phyloP scores from a whole-genome alignment of 768 basidiomycete species.

The Boletus bicolor region DNA sequence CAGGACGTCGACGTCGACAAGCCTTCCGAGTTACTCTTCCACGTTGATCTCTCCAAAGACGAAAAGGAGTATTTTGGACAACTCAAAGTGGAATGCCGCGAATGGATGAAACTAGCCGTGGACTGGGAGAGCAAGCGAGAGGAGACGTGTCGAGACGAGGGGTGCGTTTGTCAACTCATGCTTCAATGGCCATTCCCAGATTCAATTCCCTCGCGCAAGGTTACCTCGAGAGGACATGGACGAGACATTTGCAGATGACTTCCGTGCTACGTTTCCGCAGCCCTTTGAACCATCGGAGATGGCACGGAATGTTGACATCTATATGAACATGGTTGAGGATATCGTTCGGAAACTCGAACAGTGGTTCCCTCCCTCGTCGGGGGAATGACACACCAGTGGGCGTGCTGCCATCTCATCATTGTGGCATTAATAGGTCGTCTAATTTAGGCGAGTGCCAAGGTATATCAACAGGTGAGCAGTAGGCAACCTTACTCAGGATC shows the following conservation, averaged over 20 bases:
- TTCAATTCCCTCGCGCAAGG: background rate
- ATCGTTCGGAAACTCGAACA: slow-evolving; percentile 23
- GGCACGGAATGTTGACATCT: slow-evolving; percentile 20
- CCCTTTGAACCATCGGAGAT: slow-evolving; percentile 11
- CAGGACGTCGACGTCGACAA: background rate
- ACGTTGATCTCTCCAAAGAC: slow-evolving; percentile 20
- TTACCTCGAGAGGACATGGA: slow-evolving; percentile 13
- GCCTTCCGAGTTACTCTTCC: slow-evolving; percentile 24
- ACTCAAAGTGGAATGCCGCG: slow-evolving; percentile 15
- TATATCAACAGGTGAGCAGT: background rate
- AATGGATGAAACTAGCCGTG: slow-evolving; percentile 16
- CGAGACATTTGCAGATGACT: slow-evolving; percentile 20
- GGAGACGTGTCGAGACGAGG: slow-evolving; percentile 2
- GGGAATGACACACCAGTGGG: background rate
- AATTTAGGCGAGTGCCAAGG: background rate
- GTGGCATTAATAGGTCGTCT: background rate
- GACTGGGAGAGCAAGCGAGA: slow-evolving; percentile 23
- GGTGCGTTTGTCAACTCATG: slow-evolving; percentile 1
- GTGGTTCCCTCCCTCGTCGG: slow-evolving; percentile 20
- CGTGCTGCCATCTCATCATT: background rate
- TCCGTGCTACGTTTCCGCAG: slow-evolving; percentile 21
- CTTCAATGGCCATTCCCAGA: background rate
- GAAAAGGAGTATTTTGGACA: slow-evolving; percentile 20
- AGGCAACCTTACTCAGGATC: background rate
- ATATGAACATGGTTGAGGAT: slow-evolving; percentile 26